Evolutionary conservation across 306 rosid genomes (phyloP).

Genomic region (Trifolium pratense): DNA sequence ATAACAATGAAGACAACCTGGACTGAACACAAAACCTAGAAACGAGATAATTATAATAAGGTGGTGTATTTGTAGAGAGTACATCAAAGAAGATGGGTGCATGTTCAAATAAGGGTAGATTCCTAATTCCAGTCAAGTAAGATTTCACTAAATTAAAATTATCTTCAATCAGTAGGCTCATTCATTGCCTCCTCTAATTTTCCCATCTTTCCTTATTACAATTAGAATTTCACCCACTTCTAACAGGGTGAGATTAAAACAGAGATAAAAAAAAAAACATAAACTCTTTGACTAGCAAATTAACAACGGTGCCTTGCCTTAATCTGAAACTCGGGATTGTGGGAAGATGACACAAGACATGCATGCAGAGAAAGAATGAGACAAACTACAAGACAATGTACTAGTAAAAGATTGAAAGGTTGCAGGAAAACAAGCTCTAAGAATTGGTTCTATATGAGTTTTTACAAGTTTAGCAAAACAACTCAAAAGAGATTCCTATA

Average conservation of each 20-base stretch:
- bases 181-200: slow-evolving; percentile 5
- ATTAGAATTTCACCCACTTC: slow-evolving; percentile 18
- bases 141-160: neutral
- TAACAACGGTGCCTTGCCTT: slow-evolving; percentile 13
- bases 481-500: neutral
- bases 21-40: slow-evolving; percentile 27
- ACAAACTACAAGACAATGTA: neutral
- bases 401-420: slow-evolving; percentile 20
- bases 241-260: slow-evolving; percentile 21
- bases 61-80: neutral
- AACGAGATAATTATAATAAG: neutral
- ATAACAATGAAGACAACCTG: slow-evolving; percentile 22
- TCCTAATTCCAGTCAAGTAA: neutral
- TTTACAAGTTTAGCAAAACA: neutral
- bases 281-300: slow-evolving; percentile 25
- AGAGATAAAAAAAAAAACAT: slow-evolving; percentile 22
- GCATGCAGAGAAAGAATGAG: slow-evolving; percentile 26
- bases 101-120: slow-evolving; percentile 15
- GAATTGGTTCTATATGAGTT: neutral
- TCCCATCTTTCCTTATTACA: neutral
- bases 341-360: slow-evolving; percentile 6
- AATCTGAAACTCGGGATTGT: slow-evolving; percentile 14
- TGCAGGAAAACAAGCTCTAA: neutral
- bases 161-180: slow-evolving; percentile 1
- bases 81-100: slow-evolving; percentile 11